These are phyloP conservation scores for Coemansia sp. DNA, from an alignment of 192 early-diverging fungal genomes.

Conservation along the genomic window DNA sequence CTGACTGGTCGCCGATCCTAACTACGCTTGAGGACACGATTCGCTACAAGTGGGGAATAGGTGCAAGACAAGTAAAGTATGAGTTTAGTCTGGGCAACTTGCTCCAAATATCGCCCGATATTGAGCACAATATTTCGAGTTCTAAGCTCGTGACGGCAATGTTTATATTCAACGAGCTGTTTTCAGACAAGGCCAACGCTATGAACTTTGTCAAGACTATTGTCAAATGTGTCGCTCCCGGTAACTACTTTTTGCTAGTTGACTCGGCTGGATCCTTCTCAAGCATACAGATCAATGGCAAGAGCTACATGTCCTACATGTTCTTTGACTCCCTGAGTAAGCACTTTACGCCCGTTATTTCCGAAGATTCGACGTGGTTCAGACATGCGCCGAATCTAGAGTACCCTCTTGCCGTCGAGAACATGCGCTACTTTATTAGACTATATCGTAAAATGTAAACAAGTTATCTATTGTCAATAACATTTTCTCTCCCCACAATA, in stretches of 20 bases:
- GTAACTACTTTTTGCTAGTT: constrained; percentile 73
- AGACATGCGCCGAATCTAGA: constrained; percentile 66
- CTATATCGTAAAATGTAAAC: constrained; percentile 73
- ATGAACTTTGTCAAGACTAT: constrained; percentile 78
- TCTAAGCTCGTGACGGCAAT: constrained; percentile 82
- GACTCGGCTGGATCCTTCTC: constrained; percentile 96
- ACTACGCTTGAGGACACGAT: constrained; percentile 59
- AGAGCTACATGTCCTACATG: constrained; percentile 89
- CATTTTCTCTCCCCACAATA: not conserved
- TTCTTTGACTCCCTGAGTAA: constrained; percentile 80
- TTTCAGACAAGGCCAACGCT: constrained; percentile 74
- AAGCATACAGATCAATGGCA: constrained; percentile 71
- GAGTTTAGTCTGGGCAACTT: constrained; percentile 66
- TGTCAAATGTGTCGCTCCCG: constrained; percentile 65
- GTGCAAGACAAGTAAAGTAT: constrained; percentile 54
- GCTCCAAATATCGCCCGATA: constrained; percentile 54
- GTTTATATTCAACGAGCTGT: constrained; percentile 94
- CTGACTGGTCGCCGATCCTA: constrained; percentile 65
- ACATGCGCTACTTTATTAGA: constrained; percentile 93
- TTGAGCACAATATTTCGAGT: constrained; percentile 56
- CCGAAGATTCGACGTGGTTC: constrained; percentile 79
- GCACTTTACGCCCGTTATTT: constrained; percentile 65
- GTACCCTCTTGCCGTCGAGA: constrained; percentile 82
- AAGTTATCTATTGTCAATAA: not conserved
- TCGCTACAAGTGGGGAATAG: constrained; percentile 59